These are phyloP conservation scores for Scytalidium sp. DNA, from an alignment of 2,329 filamentous ascomycete genomes.

Conservation along the genomic window DNA sequence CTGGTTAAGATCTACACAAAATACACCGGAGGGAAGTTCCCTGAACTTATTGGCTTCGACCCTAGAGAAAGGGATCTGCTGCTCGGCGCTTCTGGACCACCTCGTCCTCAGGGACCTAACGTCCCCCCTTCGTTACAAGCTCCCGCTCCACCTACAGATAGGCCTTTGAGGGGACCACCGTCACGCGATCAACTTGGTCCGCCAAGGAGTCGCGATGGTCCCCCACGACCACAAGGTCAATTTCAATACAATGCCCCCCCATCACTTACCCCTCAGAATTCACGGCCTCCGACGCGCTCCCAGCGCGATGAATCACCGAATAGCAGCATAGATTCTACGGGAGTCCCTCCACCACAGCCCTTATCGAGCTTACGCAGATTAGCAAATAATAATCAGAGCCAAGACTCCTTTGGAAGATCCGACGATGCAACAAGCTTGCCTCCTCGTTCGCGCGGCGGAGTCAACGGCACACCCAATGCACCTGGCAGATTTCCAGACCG, in stretches of 20 bases:
- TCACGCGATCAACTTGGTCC: constrained; percentile 20
- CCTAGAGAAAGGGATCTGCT: constrained; percentile 74
- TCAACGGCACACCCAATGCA: constrained; percentile 22
- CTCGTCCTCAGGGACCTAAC: constrained; percentile 11
- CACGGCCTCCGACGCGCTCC: constrained; percentile 20
- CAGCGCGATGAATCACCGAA: constrained; percentile 24
- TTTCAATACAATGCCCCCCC: constrained; percentile 13
- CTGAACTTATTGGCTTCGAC: constrained; percentile 80
- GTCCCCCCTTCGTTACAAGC: background rate
- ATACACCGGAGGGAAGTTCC: constrained; percentile 84
- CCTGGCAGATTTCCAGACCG: constrained; percentile 28
- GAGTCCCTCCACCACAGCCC: constrained; percentile 12
- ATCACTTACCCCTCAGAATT: constrained; percentile 20
- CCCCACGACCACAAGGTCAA: constrained; percentile 20
- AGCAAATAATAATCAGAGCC: constrained; percentile 24
- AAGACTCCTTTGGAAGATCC: constrained; percentile 27
- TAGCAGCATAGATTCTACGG: constrained; percentile 21
- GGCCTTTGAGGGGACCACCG: constrained; percentile 14
- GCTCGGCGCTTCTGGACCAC: constrained; percentile 45
- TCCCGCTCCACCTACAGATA: background rate
- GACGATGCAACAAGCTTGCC: constrained; percentile 25
- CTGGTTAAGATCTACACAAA: constrained; percentile 95
- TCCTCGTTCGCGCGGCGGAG: constrained; percentile 25
- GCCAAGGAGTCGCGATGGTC: constrained; percentile 23
- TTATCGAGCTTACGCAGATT: constrained; percentile 22